Conservation (phyloP, 257 asterid species). For the Perilla frutescens region DNA sequence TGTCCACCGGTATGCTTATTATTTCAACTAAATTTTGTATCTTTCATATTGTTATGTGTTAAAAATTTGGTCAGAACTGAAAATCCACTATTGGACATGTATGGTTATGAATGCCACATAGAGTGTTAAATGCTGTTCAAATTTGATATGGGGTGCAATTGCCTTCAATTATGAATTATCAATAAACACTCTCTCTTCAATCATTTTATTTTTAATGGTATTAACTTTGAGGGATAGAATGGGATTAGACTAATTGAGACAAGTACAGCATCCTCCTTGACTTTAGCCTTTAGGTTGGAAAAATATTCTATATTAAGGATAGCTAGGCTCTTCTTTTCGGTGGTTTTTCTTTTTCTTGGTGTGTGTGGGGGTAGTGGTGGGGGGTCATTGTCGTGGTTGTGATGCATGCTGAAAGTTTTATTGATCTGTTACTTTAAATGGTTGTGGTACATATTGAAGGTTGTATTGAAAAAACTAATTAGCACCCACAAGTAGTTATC, state of each 20-base stretch:
- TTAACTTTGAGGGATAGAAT: not conserved
- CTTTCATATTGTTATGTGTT: constrained; percentile 16
- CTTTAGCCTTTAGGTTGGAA: not conserved
- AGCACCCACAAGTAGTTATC: not conserved
- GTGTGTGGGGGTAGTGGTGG: too few relatives aligned
- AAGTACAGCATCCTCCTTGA: not conserved
- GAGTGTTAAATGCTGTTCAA: constrained; percentile 6
- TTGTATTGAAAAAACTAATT: too few relatives aligned
- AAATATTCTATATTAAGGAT: too few relatives aligned
- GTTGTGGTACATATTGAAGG: too few relatives aligned
- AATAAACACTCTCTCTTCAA: not conserved
- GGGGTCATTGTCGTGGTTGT: not conserved
- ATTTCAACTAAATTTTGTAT: constrained; percentile 7
- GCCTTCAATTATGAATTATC: not conserved
- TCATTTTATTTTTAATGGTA: not conserved
- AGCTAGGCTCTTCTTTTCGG: not conserved
- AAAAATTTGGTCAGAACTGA: not conserved
- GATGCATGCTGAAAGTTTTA: not conserved
- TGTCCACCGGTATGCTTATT: constrained; percentile 65
- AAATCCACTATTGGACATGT: constrained; percentile 6
- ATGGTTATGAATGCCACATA: not conserved
- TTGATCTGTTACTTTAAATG: not conserved
- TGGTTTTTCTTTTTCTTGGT: not conserved
- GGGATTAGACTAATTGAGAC: not conserved
- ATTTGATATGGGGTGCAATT: not conserved